Evolutionary conservation across 2,329 filamentous ascomycete species (phyloP), one percentile per base, ranked within the genome.

Genomic region (Stemphylium vesicarium): DNA sequence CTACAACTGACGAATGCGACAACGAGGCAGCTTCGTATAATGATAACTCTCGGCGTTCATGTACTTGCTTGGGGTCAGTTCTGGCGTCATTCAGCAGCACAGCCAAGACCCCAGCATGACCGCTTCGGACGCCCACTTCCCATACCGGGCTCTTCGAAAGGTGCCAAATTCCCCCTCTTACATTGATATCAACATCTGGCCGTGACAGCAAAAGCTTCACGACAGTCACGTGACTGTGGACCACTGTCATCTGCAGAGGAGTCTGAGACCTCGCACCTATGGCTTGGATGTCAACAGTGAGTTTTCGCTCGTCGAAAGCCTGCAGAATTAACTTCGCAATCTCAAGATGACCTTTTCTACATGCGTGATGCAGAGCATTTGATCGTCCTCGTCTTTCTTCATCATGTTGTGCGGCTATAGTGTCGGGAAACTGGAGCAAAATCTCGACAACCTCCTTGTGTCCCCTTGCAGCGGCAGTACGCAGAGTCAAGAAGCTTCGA

Each of bases 341-440:
- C 1, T 4, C 41, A 4, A 20, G 10, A 5, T 33, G 12, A 9
- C 41, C 41, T 9, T 3, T 2, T 2, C 2, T 24, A n/a, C 41
- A 15, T 20, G 26, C 41, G 5, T 18, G 4, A 32, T 42, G 39
- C 24, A 42, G 13, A n/a, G 22, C 4, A 4, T 22, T 42, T 11
- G 39, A 29, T 4, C 7, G 8, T 2, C n/a, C 4, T 13, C 1
- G 3, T 2, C 2, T 16, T 3, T 4, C 1, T 3, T 4, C 2
- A 3, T 7, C 11, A 4, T 42, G 1, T 2, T 42, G n/a, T 2
- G 4, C 20, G 3, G 16, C 2, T 16, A 11, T 3, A 2, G 29
- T 42, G 8, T 7, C 22, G n/a, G 24, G 10, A 16, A 7, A 16
- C 12, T 31, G 22, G 2, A 42, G 39, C 4, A 42, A 24, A 5